Base-by-base conservation (phyloP, 306 rosid genomes). In the Dicorynia guianensis region DNA sequence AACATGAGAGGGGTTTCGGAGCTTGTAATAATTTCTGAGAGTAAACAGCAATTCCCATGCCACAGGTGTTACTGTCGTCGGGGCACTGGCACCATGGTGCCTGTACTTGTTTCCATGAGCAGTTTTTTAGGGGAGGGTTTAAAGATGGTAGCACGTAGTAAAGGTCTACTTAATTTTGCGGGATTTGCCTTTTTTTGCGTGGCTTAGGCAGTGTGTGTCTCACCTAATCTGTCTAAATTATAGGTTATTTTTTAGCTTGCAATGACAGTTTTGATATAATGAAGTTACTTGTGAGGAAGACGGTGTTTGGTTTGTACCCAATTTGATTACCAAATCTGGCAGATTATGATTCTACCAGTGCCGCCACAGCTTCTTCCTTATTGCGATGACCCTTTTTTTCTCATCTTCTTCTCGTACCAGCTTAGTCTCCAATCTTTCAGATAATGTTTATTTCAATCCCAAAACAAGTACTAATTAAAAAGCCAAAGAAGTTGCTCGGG, bases 61-160 rank as follows among this genome's bases (percentile, higher is more conserved):
- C 47, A 73, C 72, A n/a, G 84, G 82, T 78, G 84, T 82, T 82
- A 89, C 87, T 77, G 82, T 91, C 79, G 25, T 86, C 96, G 91
- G 93, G 91, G 94, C 97, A 88, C 96, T 81, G 89, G 91, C 85
- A 79, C 78, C 81, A 55, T 81, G 66, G 84, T 82, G 83, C 87
- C 87, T 44, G 96, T 88, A 82, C 84, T 78, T 83, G 85, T 85
- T 79, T 88, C 88, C 80, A 80, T 92, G 86, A 82, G 83, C 86
- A 80, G 88, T 93, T 79, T 74, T 81, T 75, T 74, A 79, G 65
- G 68, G 78, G 79, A 67, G 78, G 77, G 88, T 77, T 79, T 77
- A 76, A 60, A 74, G 76, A 75, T 67, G 82, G 42, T 80, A 80
- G 86, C 74, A 55, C 82, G 48, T 80, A 80, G 85, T 80, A 63